phyloP scores from a whole-genome alignment of 2,329 filamentous ascomycete genomes.

The Emmonsiellopsis sp. region DNA sequence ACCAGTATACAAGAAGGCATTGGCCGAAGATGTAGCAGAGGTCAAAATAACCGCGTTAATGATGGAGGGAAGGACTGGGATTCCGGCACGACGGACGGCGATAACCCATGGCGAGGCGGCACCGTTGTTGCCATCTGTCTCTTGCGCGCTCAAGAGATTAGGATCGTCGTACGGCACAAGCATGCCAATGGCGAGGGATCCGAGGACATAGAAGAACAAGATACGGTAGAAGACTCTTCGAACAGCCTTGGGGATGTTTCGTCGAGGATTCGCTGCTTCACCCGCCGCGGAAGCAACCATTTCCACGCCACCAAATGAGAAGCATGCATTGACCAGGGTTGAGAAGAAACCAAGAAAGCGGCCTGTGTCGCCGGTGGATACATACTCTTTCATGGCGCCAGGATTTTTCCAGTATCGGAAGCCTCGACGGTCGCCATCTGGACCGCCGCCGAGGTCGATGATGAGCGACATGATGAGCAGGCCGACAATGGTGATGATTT shows the following conservation, averaged over 20 bases:
- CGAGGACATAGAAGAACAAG: constrained; percentile 48
- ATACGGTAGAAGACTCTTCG: constrained; percentile 47
- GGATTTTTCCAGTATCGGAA: constrained; percentile 62
- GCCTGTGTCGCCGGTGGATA: constrained; percentile 49
- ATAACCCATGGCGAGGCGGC: constrained; percentile 64
- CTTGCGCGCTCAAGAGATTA: constrained; percentile 34
- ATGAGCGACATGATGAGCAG: constrained; percentile 41
- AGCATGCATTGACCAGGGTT: constrained; percentile 34
- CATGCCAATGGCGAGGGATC: constrained; percentile 50
- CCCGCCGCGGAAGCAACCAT: constrained; percentile 47
- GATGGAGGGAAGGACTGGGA: constrained; percentile 57
- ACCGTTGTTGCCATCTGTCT: constrained; percentile 41
- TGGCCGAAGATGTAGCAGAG: constrained; percentile 60
- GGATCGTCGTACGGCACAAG: constrained; percentile 60
- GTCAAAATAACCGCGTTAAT: constrained; percentile 71
- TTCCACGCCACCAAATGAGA: constrained; percentile 34
- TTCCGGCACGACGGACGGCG: constrained; percentile 57
- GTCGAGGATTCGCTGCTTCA: constrained; percentile 44
- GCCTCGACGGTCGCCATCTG: constrained; percentile 49
- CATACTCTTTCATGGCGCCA: constrained; percentile 57
- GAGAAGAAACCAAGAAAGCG: constrained; percentile 53
- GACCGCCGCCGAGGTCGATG: constrained; percentile 53
- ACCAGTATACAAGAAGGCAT: constrained; percentile 52
- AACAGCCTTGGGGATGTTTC: constrained; percentile 47
- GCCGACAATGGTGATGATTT: constrained; percentile 40